These are phyloP conservation scores for Nissolia schottii DNA, from an alignment of 306 rosid genomes.

Conservation along the genomic window DNA sequence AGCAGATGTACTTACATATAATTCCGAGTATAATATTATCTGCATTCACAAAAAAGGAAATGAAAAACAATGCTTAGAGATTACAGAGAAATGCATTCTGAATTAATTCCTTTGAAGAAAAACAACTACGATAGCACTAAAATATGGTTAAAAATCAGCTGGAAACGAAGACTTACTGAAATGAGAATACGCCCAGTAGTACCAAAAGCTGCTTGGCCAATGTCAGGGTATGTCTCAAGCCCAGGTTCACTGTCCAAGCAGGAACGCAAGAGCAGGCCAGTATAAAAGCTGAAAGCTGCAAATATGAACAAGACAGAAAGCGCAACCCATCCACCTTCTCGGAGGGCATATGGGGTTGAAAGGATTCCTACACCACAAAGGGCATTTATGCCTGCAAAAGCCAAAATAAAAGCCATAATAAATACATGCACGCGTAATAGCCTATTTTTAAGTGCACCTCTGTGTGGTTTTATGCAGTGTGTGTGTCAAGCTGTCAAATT, in stretches of 20 bases:
- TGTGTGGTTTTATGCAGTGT: not conserved
- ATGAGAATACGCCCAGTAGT: slow-evolving; percentile 58
- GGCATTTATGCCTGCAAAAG: slow-evolving; percentile 79
- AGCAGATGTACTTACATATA: slow-evolving; percentile 73
- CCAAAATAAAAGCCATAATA: slow-evolving; percentile 13
- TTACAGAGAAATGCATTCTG: not conserved
- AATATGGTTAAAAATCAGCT: not conserved
- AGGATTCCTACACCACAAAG: slow-evolving; percentile 94
- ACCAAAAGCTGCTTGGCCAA: slow-evolving; percentile 96
- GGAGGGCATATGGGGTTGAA: slow-evolving; percentile 71
- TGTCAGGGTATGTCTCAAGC: slow-evolving; percentile 89
- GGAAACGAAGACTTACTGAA: slow-evolving; percentile 48
- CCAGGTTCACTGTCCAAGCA: slow-evolving; percentile 89
- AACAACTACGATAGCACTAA: not conserved
- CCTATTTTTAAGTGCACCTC: not conserved
- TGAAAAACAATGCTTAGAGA: not conserved
- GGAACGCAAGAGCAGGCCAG: slow-evolving; percentile 77
- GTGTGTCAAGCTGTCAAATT: not conserved
- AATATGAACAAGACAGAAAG: slow-evolving; percentile 53
- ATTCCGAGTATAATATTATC: slow-evolving; percentile 78
- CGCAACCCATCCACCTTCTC: slow-evolving; percentile 91
- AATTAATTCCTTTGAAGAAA: not conserved
- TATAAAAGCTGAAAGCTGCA: slow-evolving; percentile 73
- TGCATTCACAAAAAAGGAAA: slow-evolving; percentile 39
- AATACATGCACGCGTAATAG: not conserved